These are phyloP conservation scores for Psilocybe cyanescens DNA, from an alignment of 768 basidiomycete species.

Conservation along the genomic window DNA sequence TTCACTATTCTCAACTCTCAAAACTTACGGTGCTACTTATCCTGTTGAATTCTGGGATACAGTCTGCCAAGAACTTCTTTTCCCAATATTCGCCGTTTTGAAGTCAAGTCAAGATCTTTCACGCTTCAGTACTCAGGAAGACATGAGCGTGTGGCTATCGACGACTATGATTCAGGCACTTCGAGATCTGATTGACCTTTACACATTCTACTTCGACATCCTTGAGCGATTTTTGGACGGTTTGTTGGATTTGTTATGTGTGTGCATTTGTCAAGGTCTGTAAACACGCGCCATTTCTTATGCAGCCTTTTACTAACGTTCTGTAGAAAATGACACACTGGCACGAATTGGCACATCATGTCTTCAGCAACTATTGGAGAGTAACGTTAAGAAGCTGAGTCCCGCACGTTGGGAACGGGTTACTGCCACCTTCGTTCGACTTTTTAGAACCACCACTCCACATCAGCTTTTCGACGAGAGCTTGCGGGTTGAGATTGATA, in stretches of 20 bases:
- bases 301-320: neutral
- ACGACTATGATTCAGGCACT: slow-evolving; percentile 99
- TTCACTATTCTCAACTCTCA: slow-evolving; percentile 92
- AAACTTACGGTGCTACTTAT: slow-evolving; percentile 84
- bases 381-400: slow-evolving; percentile 87
- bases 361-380: slow-evolving; percentile 93
- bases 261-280: slow-evolving; percentile 98
- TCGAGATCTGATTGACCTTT: slow-evolving; percentile 92
- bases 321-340: slow-evolving; percentile 92
- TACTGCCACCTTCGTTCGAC: slow-evolving; percentile 88
- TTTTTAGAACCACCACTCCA: slow-evolving; percentile 98
- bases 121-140: slow-evolving; percentile 94
- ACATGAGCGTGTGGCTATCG: slow-evolving; percentile 99
- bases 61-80: slow-evolving; percentile 94
- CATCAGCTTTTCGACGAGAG: slow-evolving; percentile 95
- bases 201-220: slow-evolving; percentile 93
- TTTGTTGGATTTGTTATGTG: slow-evolving; percentile 89
- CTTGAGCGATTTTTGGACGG: slow-evolving; percentile 91
- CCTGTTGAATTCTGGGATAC: slow-evolving; percentile 96
- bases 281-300: neutral
- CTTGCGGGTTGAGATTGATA: slow-evolving; percentile 84
- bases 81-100: slow-evolving; percentile 97
- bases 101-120: slow-evolving; percentile 92
- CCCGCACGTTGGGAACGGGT: slow-evolving; percentile 89
- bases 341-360: slow-evolving; percentile 98